These are phyloP conservation scores for Nicotiana tomentosiformis DNA, from an alignment of 257 asterid species.

Conservation along the genomic window DNA sequence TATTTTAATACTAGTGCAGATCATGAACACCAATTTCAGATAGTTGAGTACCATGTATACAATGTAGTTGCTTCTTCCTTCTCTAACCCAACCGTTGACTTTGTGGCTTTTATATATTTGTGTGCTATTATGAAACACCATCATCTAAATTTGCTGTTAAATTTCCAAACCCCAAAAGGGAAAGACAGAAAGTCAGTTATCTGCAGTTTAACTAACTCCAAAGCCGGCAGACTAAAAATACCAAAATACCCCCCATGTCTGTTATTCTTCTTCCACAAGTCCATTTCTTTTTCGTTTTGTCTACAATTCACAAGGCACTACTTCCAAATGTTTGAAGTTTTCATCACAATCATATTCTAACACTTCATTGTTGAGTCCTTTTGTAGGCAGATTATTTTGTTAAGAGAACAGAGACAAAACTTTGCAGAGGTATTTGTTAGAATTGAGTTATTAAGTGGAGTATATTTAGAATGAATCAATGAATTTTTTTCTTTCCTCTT, in stretches of 20 bases:
- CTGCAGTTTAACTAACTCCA: background rate
- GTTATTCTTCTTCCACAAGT: conserved; percentile 3
- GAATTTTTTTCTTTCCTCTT: background rate
- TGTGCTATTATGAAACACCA: too few relatives aligned
- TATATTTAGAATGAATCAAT: background rate
- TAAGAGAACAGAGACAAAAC: background rate
- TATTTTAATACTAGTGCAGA: too few relatives aligned
- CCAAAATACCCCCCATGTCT: conserved; percentile 17
- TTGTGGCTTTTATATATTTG: too few relatives aligned
- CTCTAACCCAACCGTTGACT: too few relatives aligned
- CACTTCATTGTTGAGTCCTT: too few relatives aligned
- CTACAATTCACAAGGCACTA: background rate
- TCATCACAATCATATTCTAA: background rate
- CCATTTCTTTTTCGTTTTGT: background rate
- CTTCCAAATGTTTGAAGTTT: background rate
- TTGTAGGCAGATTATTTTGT: background rate
- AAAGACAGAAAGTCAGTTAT: background rate
- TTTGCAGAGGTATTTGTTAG: background rate
- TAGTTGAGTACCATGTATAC: too few relatives aligned
- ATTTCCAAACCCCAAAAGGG: background rate
- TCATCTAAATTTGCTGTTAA: too few relatives aligned
- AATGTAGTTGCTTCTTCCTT: too few relatives aligned
- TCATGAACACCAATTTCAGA: background rate
- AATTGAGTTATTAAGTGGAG: background rate
- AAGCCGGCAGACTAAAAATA: background rate